Evolutionary conservation across 2,329 filamentous ascomycete genomes (phyloP).

Genomic region (Paecilomyces variotii): DNA sequence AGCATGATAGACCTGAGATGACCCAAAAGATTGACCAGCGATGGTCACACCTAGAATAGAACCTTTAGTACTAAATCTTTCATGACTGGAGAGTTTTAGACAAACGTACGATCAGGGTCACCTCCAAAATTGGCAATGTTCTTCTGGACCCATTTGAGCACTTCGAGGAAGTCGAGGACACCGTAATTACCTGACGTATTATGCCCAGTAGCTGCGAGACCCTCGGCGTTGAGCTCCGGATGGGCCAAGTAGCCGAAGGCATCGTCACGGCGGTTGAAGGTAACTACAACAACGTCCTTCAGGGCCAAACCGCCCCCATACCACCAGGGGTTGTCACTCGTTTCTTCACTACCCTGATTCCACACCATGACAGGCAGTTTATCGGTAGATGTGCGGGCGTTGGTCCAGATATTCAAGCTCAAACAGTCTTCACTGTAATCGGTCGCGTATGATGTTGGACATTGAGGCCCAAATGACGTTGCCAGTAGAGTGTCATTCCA

Average conservation of each 20-base stretch:
- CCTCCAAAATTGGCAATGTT: slow-evolving; percentile 48
- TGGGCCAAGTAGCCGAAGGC: slow-evolving; percentile 20
- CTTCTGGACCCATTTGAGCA: slow-evolving; percentile 48
- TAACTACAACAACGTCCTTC: slow-evolving; percentile 20
- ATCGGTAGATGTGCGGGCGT: slow-evolving; percentile 10
- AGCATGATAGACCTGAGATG: slow-evolving; percentile 22
- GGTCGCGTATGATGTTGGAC: slow-evolving; percentile 8
- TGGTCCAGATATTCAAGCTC: slow-evolving; percentile 24
- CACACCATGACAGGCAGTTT: slow-evolving; percentile 22
- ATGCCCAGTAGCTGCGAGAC: slow-evolving; percentile 12
- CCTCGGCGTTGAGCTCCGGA: slow-evolving; percentile 18
- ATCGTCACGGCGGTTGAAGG: slow-evolving; percentile 21
- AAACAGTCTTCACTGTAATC: slow-evolving; percentile 26
- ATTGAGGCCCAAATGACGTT: slow-evolving; percentile 14
- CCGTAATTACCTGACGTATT: slow-evolving; percentile 26
- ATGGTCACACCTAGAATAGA: slow-evolving; percentile 33
- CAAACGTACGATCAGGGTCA: slow-evolving; percentile 28
- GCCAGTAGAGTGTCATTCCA: slow-evolving; percentile 16
- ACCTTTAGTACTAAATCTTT: no score
- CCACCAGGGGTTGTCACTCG: slow-evolving; percentile 15
- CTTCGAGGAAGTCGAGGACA: slow-evolving; percentile 46
- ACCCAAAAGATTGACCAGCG: slow-evolving; percentile 10
- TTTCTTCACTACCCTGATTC: slow-evolving; percentile 21
- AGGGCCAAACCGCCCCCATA: slow-evolving; percentile 22
- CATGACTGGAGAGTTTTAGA: no score